A percentile compares a stretch with the other conserved stretches of the same genome.
phyloP scores from a whole-genome alignment of 2,329 filamentous ascomycete species.

The Trichoderma koningii region DNA sequence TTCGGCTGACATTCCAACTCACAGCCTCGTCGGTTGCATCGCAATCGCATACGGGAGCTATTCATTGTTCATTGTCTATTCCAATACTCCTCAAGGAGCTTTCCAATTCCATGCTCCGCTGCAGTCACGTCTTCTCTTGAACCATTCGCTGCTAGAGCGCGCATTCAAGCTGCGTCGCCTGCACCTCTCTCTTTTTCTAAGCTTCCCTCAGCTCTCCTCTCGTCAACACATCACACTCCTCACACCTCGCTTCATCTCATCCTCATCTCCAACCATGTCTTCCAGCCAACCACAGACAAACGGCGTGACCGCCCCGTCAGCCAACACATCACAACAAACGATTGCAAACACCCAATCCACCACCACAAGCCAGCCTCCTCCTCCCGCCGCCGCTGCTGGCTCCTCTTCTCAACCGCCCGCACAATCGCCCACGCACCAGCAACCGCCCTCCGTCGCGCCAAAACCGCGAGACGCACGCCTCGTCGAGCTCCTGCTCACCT shows the following conservation, averaged over 20 bases:
- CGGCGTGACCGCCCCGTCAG: constrained; percentile 49
- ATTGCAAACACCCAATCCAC: constrained; percentile 43
- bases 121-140: not conserved
- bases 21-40: constrained; percentile 5
- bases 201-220: constrained; percentile 1
- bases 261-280: constrained; percentile 35
- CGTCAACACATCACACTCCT: not conserved
- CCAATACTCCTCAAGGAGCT: not conserved
- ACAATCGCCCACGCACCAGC: constrained; percentile 30
- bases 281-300: constrained; percentile 55
- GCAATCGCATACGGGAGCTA: not conserved
- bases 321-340: constrained; percentile 41
- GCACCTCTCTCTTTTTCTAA: not conserved
- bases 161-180: not conserved
- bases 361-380: constrained; percentile 34
- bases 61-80: not conserved
- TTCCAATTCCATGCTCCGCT: not conserved
- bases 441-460: constrained; percentile 44
- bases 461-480: constrained; percentile 78
- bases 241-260: not conserved
- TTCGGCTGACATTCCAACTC: not conserved
- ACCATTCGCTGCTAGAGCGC: not conserved
- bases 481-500: constrained; percentile 76
- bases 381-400: constrained; percentile 5
- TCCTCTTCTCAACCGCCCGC: constrained; percentile 30